A percentile compares a stretch with the other conserved stretches of the same genome.
Evolutionary conservation across 2,329 filamentous ascomycete genomes (phyloP).

Genomic region (Fusarium agapanthi): DNA sequence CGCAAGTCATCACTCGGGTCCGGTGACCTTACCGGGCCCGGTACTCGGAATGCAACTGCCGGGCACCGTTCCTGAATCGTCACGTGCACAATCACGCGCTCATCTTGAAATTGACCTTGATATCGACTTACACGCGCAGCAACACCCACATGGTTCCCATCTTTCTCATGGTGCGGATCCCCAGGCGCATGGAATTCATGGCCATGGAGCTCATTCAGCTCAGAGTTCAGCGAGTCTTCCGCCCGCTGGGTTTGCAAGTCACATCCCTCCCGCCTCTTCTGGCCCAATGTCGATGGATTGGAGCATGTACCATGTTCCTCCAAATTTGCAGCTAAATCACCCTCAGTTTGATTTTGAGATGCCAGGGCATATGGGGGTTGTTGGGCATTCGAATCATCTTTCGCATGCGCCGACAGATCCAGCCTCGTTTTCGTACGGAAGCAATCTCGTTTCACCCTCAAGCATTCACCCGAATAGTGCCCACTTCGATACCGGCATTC

Average conservation of each 20-base stretch:
- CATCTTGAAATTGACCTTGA: slow-evolving; percentile 18
- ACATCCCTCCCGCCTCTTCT: slow-evolving; percentile 19
- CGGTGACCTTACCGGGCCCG: slow-evolving; percentile 21
- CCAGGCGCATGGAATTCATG: slow-evolving; percentile 18
- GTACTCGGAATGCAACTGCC: slow-evolving; percentile 33
- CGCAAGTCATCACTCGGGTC: background rate
- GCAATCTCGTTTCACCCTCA: slow-evolving; percentile 36
- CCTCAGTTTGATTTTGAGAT: slow-evolving; percentile 38
- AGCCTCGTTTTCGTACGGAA: slow-evolving; percentile 29
- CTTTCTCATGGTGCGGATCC: slow-evolving; percentile 1
- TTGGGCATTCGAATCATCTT: slow-evolving; percentile 32
- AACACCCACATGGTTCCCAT: slow-evolving; percentile 18
- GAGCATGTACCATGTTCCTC: slow-evolving; percentile 33
- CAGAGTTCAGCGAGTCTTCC: slow-evolving; percentile 25
- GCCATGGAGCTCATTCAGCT: slow-evolving; percentile 18
- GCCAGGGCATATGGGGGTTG: slow-evolving; percentile 26
- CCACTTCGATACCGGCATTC: slow-evolving; percentile 26
- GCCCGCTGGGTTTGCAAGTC: slow-evolving; percentile 21
- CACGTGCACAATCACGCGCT: slow-evolving; percentile 1
- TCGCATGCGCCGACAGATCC: slow-evolving; percentile 27
- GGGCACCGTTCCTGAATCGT: slow-evolving; percentile 7
- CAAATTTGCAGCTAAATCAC: slow-evolving; percentile 25
- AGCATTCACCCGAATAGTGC: slow-evolving; percentile 34
- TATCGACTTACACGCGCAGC: slow-evolving; percentile 32
- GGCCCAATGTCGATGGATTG: slow-evolving; percentile 37